phyloP scores from a whole-genome alignment of 352 stramenopile species.

The Phytopythium sindhum region DNA sequence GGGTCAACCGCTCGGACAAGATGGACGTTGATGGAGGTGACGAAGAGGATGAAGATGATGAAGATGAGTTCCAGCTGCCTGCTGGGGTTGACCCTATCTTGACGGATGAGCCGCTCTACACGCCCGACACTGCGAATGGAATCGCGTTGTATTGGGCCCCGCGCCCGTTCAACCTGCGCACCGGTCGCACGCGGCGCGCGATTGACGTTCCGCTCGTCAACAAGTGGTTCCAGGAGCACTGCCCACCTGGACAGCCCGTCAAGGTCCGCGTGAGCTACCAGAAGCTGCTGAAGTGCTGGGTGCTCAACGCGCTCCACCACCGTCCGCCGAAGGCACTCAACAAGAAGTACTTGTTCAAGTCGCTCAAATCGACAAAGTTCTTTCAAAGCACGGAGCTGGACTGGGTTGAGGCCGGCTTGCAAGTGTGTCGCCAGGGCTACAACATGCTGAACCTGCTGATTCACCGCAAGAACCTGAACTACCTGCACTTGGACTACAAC shows the following conservation, averaged over 20 bases:
- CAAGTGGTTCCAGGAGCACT: conserved; percentile 99
- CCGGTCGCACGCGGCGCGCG: conserved; percentile 92
- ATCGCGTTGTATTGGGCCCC: conserved; percentile 98
- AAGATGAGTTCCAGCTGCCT: conserved; percentile 89
- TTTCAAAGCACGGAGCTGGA: conserved; percentile 99
- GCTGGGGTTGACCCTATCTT: conserved; percentile 91
- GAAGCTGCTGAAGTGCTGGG: conserved; percentile 99
- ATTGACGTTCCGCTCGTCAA: conserved; percentile 99
- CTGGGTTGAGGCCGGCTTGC: conserved; percentile 98
- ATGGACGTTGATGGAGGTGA: conserved; percentile 41
- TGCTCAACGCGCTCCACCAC: conserved; percentile 97
- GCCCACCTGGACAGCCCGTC: conserved; percentile 96
- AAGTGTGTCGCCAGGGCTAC: conserved; percentile 98
- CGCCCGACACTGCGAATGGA: conserved; percentile 93
- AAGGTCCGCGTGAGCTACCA: conserved; percentile 99
- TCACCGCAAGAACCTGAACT: conserved; percentile 99
- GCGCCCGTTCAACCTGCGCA: conserved; percentile 97
- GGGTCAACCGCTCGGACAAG: conserved; percentile 70
- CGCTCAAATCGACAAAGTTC: conserved; percentile 99
- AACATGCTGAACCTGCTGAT: conserved; percentile 99
- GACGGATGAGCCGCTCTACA: conserved; percentile 92
- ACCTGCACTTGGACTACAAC: conserved; percentile 99
- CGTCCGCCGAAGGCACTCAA: conserved; percentile 92
- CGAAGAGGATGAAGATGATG: conserved; percentile 66
- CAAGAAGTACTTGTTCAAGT: conserved; percentile 99